Base-by-base conservation (phyloP, 495 filamentous ascomycete genomes). In the Pseudoneurospora amorphoporcata region DNA sequence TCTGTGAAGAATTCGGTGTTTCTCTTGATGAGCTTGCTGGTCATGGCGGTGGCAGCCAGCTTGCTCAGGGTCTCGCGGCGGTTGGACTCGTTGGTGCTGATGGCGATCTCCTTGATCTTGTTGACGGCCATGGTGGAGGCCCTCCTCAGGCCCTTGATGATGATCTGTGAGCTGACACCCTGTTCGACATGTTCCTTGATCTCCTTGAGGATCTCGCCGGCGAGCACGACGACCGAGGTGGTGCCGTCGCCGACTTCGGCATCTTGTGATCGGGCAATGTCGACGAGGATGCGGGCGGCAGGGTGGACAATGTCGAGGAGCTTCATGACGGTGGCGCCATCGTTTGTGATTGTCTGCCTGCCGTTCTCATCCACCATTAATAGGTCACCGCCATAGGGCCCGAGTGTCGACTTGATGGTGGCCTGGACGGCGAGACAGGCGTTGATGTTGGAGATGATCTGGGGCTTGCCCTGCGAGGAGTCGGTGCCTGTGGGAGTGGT, bases 291-390 rank as follows among this genome's bases (percentile, higher is more conserved):
- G 81, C 95, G 92, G 76, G 95, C 95, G 75, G 95, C 95, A 71
- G 95, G 95, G 86, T 99, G 95, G 72, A 99, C 93, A 79, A 99
- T 98, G 82, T 99, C 95, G 73, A 99, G 90, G 53, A 99, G 91
- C 94, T 97, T 68, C 95, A 99, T 99, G 58, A 98, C 95, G 32
- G 95, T 99, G 58, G 95, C 95, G 79, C 95, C 95, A 88, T 99
- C 95, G 82, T 99, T 99, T 68, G 95, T 99, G 78, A 99, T 98
- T 75, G 95, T 99, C 84, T 97, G 94, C 81, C 82, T 91, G 80
- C 95, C 95, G 86, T 98, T 97, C 78, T 87, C 89, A 83, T 99
- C 96, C 72, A 99, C 95, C 81, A 99, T 88, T 77, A 99, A 87
- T 79, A 99, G 85, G 83, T 99, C 95, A 74, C 95, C 95, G 78